A percentile compares a stretch with the other conserved stretches of the same genome.
Conservation (phyloP, 805 yeast genomes). For the Starmerella tilneyi region DNA sequence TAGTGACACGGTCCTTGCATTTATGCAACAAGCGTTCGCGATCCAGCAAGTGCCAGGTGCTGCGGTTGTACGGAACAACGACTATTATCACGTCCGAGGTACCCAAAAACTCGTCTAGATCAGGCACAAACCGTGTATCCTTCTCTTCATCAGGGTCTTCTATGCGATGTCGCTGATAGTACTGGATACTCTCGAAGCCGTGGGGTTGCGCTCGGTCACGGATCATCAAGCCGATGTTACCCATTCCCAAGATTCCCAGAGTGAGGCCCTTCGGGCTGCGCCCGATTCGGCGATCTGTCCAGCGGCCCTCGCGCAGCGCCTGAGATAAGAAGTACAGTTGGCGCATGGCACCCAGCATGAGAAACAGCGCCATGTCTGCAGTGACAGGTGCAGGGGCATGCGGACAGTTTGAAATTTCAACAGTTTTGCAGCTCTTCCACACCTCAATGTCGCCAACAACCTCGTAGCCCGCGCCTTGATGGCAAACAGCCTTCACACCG, state of each 20-base stretch:
- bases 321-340: constrained; percentile 37
- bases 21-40: constrained; percentile 44
- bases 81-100: constrained; percentile 62
- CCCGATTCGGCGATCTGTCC: constrained; percentile 36
- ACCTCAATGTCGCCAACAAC: constrained; percentile 38
- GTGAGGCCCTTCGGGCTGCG: constrained; percentile 40
- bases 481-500: constrained; percentile 34
- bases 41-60: constrained; percentile 62
- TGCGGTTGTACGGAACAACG: constrained; percentile 63
- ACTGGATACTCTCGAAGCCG: constrained; percentile 40
- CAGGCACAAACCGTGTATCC: constrained; percentile 36
- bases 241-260: constrained; percentile 52
- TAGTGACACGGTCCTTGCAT: constrained; percentile 68
- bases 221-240: constrained; percentile 50
- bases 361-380: constrained; percentile 45
- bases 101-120: constrained; percentile 50
- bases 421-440: constrained; percentile 33
- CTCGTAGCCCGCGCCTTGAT: constrained; percentile 54
- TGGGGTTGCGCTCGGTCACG: constrained; percentile 42
- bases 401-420: constrained; percentile 46
- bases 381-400: constrained; percentile 45
- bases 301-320: constrained; percentile 37
- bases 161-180: constrained; percentile 42
- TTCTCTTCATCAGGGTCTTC: constrained; percentile 37
- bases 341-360: constrained; percentile 43